phyloP scores from a whole-genome alignment of 2,329 filamentous ascomycete genomes.

The Chaetomium sp. region DNA sequence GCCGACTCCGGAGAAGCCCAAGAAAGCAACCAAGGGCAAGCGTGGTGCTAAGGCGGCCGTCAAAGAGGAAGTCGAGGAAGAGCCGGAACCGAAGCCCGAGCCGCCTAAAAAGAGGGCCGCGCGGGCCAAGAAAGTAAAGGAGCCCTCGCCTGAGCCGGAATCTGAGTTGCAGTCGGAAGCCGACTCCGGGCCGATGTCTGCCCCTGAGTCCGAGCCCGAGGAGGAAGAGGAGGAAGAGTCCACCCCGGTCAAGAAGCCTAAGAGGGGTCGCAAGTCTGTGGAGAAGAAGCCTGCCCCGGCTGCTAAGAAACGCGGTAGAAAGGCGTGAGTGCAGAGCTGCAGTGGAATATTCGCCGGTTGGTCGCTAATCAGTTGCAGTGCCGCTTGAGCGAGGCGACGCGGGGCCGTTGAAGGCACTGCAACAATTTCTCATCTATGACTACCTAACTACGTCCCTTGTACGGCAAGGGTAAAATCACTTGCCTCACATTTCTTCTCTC shows the following conservation, averaged over 20 bases:
- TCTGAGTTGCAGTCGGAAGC: neutral
- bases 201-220: conserved; percentile 7
- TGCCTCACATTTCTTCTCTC: neutral
- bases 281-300: conserved; percentile 14
- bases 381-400: conserved; percentile 8
- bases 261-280: conserved; percentile 23
- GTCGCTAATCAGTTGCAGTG: conserved; percentile 1
- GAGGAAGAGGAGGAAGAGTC: conserved; percentile 22
- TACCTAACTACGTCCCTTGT: neutral
- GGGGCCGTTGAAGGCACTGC: neutral
- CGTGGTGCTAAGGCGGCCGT: conserved; percentile 30
- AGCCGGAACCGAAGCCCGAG: conserved; percentile 19
- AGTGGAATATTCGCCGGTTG: neutral
- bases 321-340: conserved; percentile 18
- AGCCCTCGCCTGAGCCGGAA: conserved; percentile 16
- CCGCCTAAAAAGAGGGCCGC: conserved; percentile 25
- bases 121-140: conserved; percentile 22
- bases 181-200: conserved; percentile 6
- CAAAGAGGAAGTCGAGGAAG: conserved; percentile 16
- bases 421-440: neutral
- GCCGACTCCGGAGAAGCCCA: conserved; percentile 21
- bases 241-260: conserved; percentile 24
- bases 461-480: neutral
- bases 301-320: conserved; percentile 24
- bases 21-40: conserved; percentile 24